Percentiles rank a stretch among this genome's conserved stretches.
These are phyloP conservation scores for Mucor circinelloides DNA, from an alignment of 371 early-diverging fungal species.

Conservation along the genomic window DNA sequence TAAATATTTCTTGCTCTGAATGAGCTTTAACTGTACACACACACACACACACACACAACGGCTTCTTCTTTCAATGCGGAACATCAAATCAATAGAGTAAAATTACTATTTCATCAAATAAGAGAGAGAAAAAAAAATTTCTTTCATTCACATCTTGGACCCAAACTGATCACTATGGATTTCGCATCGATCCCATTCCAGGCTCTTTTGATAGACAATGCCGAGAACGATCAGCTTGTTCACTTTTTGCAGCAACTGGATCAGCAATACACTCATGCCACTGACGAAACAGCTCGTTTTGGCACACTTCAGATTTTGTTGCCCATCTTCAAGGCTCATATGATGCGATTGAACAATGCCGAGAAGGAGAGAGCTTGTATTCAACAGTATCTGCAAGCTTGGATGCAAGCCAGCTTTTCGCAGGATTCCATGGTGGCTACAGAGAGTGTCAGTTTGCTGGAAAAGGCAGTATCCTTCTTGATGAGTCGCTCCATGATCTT, in stretches of 20 bases:
- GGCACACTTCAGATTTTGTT: conserved; percentile 47
- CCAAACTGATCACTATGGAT: conserved; percentile 26
- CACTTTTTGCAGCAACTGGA: conserved; percentile 37
- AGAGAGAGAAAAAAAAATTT: not conserved
- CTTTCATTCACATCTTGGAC: not conserved
- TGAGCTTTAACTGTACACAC: no score
- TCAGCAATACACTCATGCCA: conserved; percentile 31
- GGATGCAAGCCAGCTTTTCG: conserved; percentile 33
- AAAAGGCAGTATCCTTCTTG: conserved; percentile 32
- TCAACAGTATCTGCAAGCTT: conserved; percentile 28
- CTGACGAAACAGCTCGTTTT: conserved; percentile 44
- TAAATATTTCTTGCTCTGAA: no score
- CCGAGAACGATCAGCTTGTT: conserved; percentile 31
- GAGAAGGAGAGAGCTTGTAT: conserved; percentile 26
- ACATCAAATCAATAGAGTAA: not conserved
- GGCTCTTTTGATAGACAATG: conserved; percentile 37
- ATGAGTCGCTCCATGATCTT: conserved; percentile 27
- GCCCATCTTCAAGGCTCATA: conserved; percentile 42
- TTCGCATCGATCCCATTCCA: conserved; percentile 46
- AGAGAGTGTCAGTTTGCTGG: conserved; percentile 38
- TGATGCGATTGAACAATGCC: conserved; percentile 20
- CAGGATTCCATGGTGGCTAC: conserved; percentile 45
- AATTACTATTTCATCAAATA: not conserved
- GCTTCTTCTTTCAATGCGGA: not conserved
- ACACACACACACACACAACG: no score